Conservation (phyloP, 306 rosid genomes). For the Rubus idaeus region DNA sequence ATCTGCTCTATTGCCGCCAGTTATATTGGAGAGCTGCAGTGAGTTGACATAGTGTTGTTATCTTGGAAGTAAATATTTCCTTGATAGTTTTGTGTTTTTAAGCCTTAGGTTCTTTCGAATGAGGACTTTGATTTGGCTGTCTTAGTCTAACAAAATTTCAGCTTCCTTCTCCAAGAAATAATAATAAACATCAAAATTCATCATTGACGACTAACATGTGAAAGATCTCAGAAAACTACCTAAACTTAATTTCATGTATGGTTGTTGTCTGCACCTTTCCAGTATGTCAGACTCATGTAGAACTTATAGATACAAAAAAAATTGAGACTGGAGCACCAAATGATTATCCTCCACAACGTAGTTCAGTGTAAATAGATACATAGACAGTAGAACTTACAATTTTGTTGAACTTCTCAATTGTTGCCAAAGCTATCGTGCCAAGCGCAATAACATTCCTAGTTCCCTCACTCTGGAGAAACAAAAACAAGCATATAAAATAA, state of each 20-base stretch:
- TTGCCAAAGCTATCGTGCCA: slow-evolving; percentile 86
- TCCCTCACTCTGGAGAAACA: slow-evolving; percentile 73
- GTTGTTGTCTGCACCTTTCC: background rate
- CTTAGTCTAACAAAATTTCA: background rate
- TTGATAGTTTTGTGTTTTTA: background rate
- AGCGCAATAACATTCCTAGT: slow-evolving; percentile 72
- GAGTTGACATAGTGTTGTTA: background rate
- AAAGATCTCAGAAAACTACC: background rate
- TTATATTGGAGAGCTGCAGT: background rate
- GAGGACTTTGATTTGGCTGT: background rate
- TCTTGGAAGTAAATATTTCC: background rate
- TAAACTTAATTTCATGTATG: background rate
- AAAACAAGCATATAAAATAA: slow-evolving; percentile 24
- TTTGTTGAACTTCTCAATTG: slow-evolving; percentile 87
- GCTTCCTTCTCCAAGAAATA: background rate
- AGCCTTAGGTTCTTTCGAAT: background rate
- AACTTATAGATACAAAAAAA: background rate
- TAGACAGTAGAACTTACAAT: slow-evolving; percentile 51
- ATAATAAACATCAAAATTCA: background rate
- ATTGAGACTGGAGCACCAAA: background rate
- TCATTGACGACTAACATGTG: background rate
- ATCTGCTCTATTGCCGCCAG: background rate
- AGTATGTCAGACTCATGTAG: background rate
- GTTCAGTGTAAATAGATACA: background rate
- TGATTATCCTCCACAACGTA: background rate